Base-by-base conservation (phyloP, 305 asterid genomes). In the Galium porrigens region DNA sequence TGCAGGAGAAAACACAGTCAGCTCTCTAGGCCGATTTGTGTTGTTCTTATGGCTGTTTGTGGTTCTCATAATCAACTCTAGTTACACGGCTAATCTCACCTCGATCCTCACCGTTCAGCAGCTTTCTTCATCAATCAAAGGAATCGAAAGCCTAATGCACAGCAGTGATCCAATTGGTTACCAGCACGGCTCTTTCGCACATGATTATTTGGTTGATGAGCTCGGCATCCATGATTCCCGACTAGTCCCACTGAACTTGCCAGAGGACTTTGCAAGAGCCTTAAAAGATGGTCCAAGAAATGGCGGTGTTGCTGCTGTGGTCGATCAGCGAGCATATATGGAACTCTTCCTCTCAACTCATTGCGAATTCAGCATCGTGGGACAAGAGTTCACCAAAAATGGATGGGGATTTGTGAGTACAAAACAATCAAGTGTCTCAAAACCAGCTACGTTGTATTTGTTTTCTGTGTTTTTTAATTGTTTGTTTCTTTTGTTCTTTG, bases 401-500 rank as follows among this genome's bases (percentile, higher is more conserved):
- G 94, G 90, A 65, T 86, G 94, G 90, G 94, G 90, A 36, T 84
- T 86, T 74, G 94, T 84, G 75, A 86, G 94, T 74, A 63, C 20
- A 49, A 1, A 12, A 44, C 1, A 10, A 44, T 27, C 30, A 27
- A 27, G 30, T 27, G 30, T 27, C 6, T 0, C 9, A 5, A 36
- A 36, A 5, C 41, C 6, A 36, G 9, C 41, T 36, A 5, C 41
- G 6, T 27, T 27, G 1, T 27, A 27, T 2, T 1, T 27, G 2
- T 27, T 27, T 27, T 27, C 30, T 22, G 17, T 46, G n/a, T n/a
- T 48, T 5, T 4, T 14, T 48, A 0, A 48, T 12, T 3, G 7
- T 25, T 27, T 10, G 30, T 55, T 10, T 17, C 57, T 27, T 64
- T 20, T 58, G 34, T 61, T 30, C 51, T 53, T 7, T 2, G 7